Evolutionary conservation across 768 basidiomycete species (phyloP).

Genomic region (Amanita brunnescens): DNA sequence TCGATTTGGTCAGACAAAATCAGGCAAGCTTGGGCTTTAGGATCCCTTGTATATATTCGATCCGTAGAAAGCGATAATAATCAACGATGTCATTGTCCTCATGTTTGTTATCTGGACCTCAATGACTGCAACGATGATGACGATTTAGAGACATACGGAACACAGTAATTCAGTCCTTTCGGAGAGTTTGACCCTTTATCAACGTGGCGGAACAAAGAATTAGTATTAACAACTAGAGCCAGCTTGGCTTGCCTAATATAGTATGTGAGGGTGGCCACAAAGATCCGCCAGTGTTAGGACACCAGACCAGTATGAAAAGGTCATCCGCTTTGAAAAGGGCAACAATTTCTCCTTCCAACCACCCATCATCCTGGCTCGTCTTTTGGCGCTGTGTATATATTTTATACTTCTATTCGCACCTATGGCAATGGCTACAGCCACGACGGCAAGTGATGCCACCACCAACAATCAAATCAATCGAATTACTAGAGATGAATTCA

Average conservation of each 20-base stretch:
- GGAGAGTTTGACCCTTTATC: no score
- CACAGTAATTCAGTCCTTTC: no score
- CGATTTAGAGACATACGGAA: no score
- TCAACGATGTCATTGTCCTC: no score
- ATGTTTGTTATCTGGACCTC: no score
- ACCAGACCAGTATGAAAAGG: not conserved
- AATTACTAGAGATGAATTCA: slow-evolving; percentile 6
- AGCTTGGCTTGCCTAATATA: not conserved
- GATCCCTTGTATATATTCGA: no score
- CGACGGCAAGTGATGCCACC: not conserved
- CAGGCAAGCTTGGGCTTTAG: no score
- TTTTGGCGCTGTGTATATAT: not conserved
- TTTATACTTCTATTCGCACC: not conserved
- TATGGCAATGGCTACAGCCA: not conserved
- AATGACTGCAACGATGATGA: no score
- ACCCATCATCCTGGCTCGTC: not conserved
- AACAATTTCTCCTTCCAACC: not conserved
- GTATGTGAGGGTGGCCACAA: not conserved
- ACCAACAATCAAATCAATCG: not conserved
- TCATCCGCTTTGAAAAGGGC: not conserved
- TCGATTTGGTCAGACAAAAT: not conserved
- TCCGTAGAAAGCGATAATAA: no score
- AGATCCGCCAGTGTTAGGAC: not conserved
- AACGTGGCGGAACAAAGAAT: not conserved
- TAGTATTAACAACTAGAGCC: not conserved